Evolutionary conservation across 1,139 yeast genomes (phyloP), one percentile per base, ranked within the genome.

Genomic region (Debaryomyces nepalensis): DNA sequence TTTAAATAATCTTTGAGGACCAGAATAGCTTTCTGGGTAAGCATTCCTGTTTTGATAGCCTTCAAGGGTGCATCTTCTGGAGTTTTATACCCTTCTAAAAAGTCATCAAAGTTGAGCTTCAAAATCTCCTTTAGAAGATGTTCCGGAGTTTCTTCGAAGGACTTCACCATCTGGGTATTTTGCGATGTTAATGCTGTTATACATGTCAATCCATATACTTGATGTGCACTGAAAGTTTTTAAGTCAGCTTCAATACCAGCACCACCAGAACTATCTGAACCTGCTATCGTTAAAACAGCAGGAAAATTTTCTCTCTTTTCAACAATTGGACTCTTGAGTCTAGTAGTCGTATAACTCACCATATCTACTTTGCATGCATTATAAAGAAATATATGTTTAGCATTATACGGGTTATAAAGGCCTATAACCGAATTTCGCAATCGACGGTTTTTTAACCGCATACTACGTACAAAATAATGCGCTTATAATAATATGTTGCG

Each of bases 241-340:
- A 90, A 61, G 60, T 90, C 97, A 0, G 97, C 97, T 58, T 90
- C 97, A 44, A 90, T 83, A 9, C 97, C 97, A 1, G 97, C 97
- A 4, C 97, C 97, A 2, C 97, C 97, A 2, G 96, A 86, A 38
- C 85, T 80, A 59, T 90, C 97, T 0, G 95, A 85, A 0, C 97
- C 96, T 9, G 91, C 91, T 36, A 85, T 73, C 0, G 89, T 81
- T 49, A 84, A 59, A 4, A 84, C 88, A 2, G 68, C 73, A 0
- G 73, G 73, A 3, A 60, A 48, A 3, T 19, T 19, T 4, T 18
- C 26, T 9, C 18, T 21, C n/a, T 29, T 24, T 26, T 23, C 22
- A 9, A 10, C 21, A 12, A n/a, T 14, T n/a, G 33, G 32, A 3
- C 23, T 27, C n/a, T 20, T 9, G 14, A 39, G 32, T 11, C 26